Base-by-base conservation (phyloP, 805 yeast genomes). In the Wickerhamomyces canadensis region DNA sequence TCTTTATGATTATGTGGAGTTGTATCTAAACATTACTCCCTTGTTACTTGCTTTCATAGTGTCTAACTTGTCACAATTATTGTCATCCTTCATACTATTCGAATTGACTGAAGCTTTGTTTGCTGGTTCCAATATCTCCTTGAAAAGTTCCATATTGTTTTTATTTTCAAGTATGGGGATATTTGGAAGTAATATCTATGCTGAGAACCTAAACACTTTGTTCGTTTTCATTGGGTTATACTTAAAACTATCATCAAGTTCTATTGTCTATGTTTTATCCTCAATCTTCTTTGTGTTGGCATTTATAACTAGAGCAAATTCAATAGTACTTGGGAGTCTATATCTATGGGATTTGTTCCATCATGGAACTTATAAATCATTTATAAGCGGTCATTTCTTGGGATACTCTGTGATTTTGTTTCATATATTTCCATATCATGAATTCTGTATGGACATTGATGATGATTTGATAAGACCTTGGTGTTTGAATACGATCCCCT, bases 81-180 rank as follows among this genome's bases (percentile, higher is more conserved):
- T 67, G 1, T 64, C 80, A 0, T 59, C 72, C 1, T 23, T 80
- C 4, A 43, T 76, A 10, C 49, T 84, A 14, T 77, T 72, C 52
- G 49, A 49, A 16, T 58, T 78, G 40, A 76, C 95, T 1, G 35
- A 36, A 16, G 27, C 33, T n/a, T 39, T 57, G 12, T 65, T 70
- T 31, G 43, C 47, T 6, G 34, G 41, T 6, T 49, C 51, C 12
- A 31, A 38, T 6, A 32, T 62, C n/a, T 59, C 75, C 2, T 35
- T 55, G 13, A 54, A 55, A 27, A 51, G 72, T 0, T 61, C 78
- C 1, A 34, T 70, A 4, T 49, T 83, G 13, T 80, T 73, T 43
- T 57, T 78, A 1, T 41, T 82, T n/a, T 76, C 83, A 15, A 87
- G 95, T 3, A 88, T 86, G 1, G 95, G 95, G 1, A 71, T 87